Evolutionary conservation across 2,329 filamentous ascomycete species (phyloP).

Genomic region (Ceratocystis cubensis): DNA sequence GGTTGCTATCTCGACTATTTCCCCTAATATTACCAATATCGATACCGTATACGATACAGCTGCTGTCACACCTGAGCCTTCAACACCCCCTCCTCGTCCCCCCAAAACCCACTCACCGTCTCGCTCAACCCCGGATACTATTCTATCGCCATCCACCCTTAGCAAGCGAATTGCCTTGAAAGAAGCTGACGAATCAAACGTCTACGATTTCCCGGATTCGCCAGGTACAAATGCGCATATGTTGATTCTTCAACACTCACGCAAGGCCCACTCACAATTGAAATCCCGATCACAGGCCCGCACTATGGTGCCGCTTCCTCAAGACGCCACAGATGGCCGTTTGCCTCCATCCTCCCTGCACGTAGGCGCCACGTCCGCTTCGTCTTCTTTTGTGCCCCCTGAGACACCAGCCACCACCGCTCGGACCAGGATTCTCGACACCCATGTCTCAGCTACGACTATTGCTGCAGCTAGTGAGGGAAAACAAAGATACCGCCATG

Average conservation of each 20-base stretch:
- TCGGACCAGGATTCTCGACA: conserved; percentile 17
- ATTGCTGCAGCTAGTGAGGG: not conserved
- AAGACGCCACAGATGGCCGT: conserved; percentile 8
- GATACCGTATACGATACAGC: not conserved
- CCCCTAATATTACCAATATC: not conserved
- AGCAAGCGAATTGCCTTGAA: not conserved
- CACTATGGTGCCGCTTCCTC: not conserved
- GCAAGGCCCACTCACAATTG: conserved; percentile 1
- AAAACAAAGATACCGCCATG: conserved; percentile 1
- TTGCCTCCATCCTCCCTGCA: conserved; percentile 1
- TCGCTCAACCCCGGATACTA: not conserved
- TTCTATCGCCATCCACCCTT: conserved; percentile 7
- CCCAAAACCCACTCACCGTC: not conserved
- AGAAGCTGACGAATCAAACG: conserved; percentile 1
- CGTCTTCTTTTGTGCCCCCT: conserved; percentile 12
- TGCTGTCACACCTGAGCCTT: not conserved
- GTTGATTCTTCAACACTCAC: conserved; percentile 10
- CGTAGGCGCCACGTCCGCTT: conserved; percentile 12
- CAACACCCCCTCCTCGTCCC: conserved; percentile 12
- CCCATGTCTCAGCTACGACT: conserved; percentile 14
- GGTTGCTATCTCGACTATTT: not conserved
- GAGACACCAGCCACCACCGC: conserved; percentile 20
- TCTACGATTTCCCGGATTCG: conserved; percentile 19
- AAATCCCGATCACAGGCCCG: not conserved
- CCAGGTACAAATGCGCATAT: conserved; percentile 12